Percentiles rank a stretch among this genome's conserved stretches.
Evolutionary conservation across 495 filamentous ascomycete genomes (phyloP).

Genomic region (Aspergillus heteromorphus): DNA sequence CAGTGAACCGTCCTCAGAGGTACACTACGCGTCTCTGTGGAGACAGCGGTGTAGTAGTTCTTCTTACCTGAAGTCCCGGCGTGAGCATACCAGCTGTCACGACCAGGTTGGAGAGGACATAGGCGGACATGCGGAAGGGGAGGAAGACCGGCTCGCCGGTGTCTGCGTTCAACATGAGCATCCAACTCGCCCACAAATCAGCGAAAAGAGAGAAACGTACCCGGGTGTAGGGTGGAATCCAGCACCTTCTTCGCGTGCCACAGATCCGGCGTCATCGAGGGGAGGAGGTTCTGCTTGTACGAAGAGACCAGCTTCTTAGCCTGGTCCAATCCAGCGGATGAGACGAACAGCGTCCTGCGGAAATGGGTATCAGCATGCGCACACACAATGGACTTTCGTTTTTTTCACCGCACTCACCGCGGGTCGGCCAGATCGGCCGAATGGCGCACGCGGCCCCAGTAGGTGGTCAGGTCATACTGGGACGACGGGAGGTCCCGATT

Average conservation of each 20-base stretch:
- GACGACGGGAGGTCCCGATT: constrained; percentile 80
- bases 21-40: no score
- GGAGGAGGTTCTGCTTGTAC: constrained; percentile 76
- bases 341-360: constrained; percentile 75
- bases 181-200: no score
- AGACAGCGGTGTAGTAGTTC: no score
- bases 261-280: constrained; percentile 78
- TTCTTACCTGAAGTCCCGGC: constrained; percentile 49
- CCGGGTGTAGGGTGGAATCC: constrained; percentile 91
- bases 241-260: constrained; percentile 96
- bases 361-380: constrained; percentile 6
- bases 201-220: no score
- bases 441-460: constrained; percentile 92
- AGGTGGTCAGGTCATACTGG: constrained; percentile 86
- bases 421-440: constrained; percentile 88
- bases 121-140: constrained; percentile 95
- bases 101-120: constrained; percentile 86
- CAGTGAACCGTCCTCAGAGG: not conserved
- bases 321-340: constrained; percentile 67
- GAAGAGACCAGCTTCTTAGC: constrained; percentile 70
- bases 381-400: not conserved
- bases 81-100: constrained; percentile 99
- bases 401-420: constrained; percentile 59
- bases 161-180: constrained; percentile 48
- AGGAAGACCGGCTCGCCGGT: constrained; percentile 88